These are phyloP conservation scores for Aspergillus sp. DNA, from an alignment of 2,329 filamentous ascomycete genomes.

Conservation along the genomic window DNA sequence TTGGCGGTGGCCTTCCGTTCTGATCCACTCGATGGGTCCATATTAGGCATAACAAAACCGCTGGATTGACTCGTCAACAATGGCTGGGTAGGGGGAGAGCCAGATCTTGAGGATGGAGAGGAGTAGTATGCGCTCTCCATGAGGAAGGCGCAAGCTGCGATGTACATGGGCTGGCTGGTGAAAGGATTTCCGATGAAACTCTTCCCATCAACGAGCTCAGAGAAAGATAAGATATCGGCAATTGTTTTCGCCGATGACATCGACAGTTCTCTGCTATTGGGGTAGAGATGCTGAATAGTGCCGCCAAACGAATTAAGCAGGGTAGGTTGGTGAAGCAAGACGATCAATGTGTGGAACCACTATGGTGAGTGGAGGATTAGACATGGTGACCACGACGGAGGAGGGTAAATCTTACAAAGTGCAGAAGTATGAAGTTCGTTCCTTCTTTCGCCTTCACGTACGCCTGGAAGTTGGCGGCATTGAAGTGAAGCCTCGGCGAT, in stretches of 20 bases:
- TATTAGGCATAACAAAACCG: constrained; percentile 34
- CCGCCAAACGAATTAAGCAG: constrained; percentile 74
- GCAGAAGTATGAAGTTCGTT: constrained; percentile 80
- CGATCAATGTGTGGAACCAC: constrained; percentile 86
- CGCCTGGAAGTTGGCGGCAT: constrained; percentile 80
- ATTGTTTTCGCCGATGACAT: constrained; percentile 93
- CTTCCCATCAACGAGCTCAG: constrained; percentile 79
- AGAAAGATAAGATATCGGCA: constrained; percentile 82
- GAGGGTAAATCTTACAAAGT: constrained; percentile 52
- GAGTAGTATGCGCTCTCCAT: constrained; percentile 76
- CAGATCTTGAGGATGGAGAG: constrained; percentile 62
- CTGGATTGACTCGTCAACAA: constrained; percentile 32
- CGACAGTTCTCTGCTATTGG: constrained; percentile 75
- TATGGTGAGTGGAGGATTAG: constrained; percentile 18
- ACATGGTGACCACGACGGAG: not conserved
- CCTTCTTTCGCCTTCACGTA: constrained; percentile 79
- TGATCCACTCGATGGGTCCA: constrained; percentile 26
- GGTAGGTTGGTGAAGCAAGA: constrained; percentile 80
- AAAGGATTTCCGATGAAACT: constrained; percentile 87
- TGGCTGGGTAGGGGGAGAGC: constrained; percentile 47
- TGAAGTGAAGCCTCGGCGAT: constrained; percentile 75
- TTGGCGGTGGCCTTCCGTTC: constrained; percentile 49
- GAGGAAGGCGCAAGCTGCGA: constrained; percentile 83
- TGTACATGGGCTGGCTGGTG: constrained; percentile 87
- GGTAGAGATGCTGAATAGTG: constrained; percentile 68